Evolutionary conservation across 2,329 filamentous ascomycete species (phyloP).

Genomic region (Hortaea sp.): DNA sequence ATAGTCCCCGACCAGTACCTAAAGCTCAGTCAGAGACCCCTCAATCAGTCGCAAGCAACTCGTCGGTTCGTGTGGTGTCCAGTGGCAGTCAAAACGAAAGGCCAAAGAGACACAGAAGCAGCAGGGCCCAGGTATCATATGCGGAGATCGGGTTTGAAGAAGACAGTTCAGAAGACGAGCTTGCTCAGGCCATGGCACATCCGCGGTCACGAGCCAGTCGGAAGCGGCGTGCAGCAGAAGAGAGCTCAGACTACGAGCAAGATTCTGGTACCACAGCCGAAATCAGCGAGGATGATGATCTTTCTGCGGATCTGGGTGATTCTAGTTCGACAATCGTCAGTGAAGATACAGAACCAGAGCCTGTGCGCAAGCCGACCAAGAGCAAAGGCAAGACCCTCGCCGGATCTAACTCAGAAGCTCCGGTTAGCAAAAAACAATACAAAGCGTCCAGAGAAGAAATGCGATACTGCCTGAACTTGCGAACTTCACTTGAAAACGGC

Average conservation of each 20-base stretch:
- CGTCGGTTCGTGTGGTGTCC: not conserved
- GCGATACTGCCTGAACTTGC: not conserved
- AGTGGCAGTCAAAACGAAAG: too few relatives aligned
- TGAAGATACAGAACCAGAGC: not conserved
- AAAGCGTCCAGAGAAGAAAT: not conserved
- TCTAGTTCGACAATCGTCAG: not conserved
- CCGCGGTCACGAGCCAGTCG: not conserved
- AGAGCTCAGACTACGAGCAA: not conserved
- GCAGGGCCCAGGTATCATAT: too few relatives aligned
- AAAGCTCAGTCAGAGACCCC: not conserved
- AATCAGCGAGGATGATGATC: not conserved
- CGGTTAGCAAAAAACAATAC: not conserved
- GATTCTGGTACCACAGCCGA: too few relatives aligned
- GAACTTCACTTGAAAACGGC: not conserved
- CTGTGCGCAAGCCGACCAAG: not conserved
- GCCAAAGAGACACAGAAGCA: too few relatives aligned
- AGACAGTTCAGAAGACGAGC: not conserved
- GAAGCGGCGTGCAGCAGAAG: not conserved
- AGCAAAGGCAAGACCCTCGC: not conserved
- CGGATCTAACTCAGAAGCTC: not conserved
- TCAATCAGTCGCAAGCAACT: not conserved
- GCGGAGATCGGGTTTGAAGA: not conserved
- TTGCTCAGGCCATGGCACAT: not conserved
- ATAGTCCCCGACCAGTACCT: not conserved
- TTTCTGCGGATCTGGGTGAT: not conserved